phyloP scores from a whole-genome alignment of 441 rosid genomes.

The Pelargonium citronellum region DNA sequence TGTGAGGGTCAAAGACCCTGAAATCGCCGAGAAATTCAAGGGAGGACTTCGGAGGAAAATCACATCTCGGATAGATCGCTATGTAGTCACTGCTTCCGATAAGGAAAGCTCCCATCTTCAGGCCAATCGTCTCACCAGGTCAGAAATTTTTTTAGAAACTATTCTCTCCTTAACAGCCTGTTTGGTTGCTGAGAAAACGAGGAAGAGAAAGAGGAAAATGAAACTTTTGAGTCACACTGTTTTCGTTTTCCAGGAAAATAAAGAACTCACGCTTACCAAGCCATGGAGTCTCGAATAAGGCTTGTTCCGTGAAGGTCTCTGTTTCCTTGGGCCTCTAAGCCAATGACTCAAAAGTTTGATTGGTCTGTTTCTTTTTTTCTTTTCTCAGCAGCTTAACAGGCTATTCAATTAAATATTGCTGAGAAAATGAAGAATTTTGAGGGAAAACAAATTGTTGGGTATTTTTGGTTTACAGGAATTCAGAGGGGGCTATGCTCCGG shows the following conservation, averaged over 20 bases:
- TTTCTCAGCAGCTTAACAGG: not conserved
- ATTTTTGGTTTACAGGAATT: constrained; percentile 36
- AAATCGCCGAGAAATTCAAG: constrained; percentile 43
- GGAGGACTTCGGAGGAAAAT: constrained; percentile 39
- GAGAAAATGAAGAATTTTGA: not conserved
- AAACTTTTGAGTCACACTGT: not conserved
- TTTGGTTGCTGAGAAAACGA: constrained; percentile 29
- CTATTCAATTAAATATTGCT: not conserved
- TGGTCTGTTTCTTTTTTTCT: not conserved
- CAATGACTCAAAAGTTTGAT: not conserved
- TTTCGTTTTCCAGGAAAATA: not conserved
- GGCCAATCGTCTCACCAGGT: constrained; percentile 59
- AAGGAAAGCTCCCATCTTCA: constrained; percentile 48
- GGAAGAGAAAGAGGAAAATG: not conserved
- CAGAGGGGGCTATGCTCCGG: constrained; percentile 26
- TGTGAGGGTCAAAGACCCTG: constrained; percentile 60
- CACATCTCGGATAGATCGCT: constrained; percentile 41
- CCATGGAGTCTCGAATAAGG: not conserved
- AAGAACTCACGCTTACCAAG: not conserved
- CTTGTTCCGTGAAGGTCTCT: not conserved
- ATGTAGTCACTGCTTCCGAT: constrained; percentile 29
- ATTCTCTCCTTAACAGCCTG: constrained; percentile 14
- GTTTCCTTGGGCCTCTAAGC: not conserved
- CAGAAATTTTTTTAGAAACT: not conserved
- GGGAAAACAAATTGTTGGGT: not conserved